phyloP scores from a whole-genome alignment of 768 basidiomycete genomes.

The Tricholoma hemisulphureum region DNA sequence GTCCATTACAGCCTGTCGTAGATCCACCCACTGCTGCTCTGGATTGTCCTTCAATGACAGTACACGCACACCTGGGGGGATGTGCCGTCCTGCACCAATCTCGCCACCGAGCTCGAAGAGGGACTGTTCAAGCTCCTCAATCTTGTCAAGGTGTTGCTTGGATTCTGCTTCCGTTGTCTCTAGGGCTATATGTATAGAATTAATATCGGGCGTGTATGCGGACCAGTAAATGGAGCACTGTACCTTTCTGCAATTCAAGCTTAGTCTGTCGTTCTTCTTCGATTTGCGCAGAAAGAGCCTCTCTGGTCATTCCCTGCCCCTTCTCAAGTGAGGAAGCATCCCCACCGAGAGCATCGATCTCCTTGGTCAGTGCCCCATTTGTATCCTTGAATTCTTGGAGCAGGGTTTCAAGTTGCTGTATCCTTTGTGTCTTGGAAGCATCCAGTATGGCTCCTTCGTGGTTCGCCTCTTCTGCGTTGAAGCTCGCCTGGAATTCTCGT shows the following conservation, averaged over 20 bases:
- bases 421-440: slow-evolving; percentile 38
- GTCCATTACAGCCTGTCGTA: slow-evolving; percentile 73
- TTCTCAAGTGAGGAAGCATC: slow-evolving; percentile 27
- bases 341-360: slow-evolving; percentile 46
- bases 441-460: slow-evolving; percentile 26
- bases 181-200: slow-evolving; percentile 37
- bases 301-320: slow-evolving; percentile 22
- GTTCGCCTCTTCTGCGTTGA: slow-evolving; percentile 52
- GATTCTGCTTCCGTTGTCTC: slow-evolving; percentile 35
- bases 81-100: slow-evolving; percentile 70
- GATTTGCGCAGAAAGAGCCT: slow-evolving; percentile 40
- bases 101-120: slow-evolving; percentile 77
- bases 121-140: slow-evolving; percentile 73
- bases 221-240: background rate
- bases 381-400: slow-evolving; percentile 53
- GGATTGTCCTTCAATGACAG: slow-evolving; percentile 77
- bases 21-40: slow-evolving; percentile 75
- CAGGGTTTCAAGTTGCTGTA: slow-evolving; percentile 55
- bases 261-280: slow-evolving; percentile 29
- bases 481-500: slow-evolving; percentile 58
- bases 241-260: slow-evolving; percentile 42
- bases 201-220: background rate
- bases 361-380: slow-evolving; percentile 44
- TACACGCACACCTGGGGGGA: slow-evolving; percentile 69
- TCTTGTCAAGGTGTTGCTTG: slow-evolving; percentile 45